Conservation (phyloP, 1,284 basidiomycete genomes). For the Mycena sp. region DNA sequence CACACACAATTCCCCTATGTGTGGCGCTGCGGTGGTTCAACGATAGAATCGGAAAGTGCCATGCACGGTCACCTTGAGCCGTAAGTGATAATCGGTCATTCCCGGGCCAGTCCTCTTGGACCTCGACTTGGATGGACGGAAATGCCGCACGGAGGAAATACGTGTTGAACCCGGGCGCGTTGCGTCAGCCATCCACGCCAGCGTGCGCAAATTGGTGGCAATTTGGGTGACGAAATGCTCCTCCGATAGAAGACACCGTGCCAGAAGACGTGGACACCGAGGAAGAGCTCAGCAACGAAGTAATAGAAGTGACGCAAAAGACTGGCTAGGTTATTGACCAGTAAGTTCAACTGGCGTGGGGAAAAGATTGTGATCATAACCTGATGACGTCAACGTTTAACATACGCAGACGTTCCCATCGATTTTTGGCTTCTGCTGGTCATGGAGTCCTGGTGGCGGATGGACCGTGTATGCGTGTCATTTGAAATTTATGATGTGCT, state of each 20-base stretch:
- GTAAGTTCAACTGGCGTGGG: too few relatives aligned
- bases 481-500: too few relatives aligned
- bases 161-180: conserved; percentile 73
- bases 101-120: too few relatives aligned
- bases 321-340: conserved; percentile 73
- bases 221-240: conserved; percentile 36
- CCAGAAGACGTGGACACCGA: conserved; percentile 80
- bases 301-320: conserved; percentile 86
- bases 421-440: too few relatives aligned
- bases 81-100: too few relatives aligned
- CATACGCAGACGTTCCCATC: too few relatives aligned
- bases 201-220: conserved; percentile 69
- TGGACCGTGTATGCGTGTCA: too few relatives aligned
- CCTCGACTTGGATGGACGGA: conserved; percentile 76
- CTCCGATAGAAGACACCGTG: conserved; percentile 55
- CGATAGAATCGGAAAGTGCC: conserved; percentile 65
- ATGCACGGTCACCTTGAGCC: conserved; percentile 35
- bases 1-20: conserved; percentile 71
- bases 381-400: too few relatives aligned
- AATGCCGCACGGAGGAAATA: conserved; percentile 80
- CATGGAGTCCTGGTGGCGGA: too few relatives aligned
- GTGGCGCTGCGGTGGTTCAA: conserved; percentile 79
- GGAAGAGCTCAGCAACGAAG: conserved; percentile 79
- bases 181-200: conserved; percentile 69
- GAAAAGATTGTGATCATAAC: too few relatives aligned